phyloP scores from a whole-genome alignment of 352 stramenopile species.

The Globisporangium middletonii region DNA sequence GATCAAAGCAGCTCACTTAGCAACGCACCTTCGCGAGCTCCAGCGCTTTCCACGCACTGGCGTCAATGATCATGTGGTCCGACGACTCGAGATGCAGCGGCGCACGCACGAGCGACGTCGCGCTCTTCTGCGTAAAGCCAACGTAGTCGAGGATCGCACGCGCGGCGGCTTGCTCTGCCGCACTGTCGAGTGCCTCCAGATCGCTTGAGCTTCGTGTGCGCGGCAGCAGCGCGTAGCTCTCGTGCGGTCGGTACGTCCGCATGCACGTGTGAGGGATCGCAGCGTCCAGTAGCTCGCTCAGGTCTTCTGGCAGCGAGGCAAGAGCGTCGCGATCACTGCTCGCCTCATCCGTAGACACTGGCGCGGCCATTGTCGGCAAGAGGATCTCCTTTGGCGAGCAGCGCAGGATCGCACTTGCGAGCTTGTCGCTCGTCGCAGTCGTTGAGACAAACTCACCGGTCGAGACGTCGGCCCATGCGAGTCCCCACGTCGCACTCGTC shows the following conservation, averaged over 20 bases:
- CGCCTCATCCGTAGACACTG: not conserved
- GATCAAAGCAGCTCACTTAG: too few species aligned
- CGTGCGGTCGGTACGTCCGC: slow-evolving; percentile 46
- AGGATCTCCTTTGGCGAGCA: slow-evolving; percentile 69
- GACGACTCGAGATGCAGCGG: slow-evolving; percentile 57
- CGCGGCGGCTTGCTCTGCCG: slow-evolving; percentile 29
- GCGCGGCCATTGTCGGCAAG: slow-evolving; percentile 24
- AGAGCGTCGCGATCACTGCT: not conserved
- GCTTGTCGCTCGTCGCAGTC: slow-evolving; percentile 44
- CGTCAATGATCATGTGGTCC: slow-evolving; percentile 78
- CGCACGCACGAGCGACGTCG: slow-evolving; percentile 22
- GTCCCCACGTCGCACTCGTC: slow-evolving; percentile 25
- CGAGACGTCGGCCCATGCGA: slow-evolving; percentile 73
- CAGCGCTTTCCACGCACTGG: slow-evolving; percentile 63
- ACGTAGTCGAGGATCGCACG: slow-evolving; percentile 64
- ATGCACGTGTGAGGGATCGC: slow-evolving; percentile 46
- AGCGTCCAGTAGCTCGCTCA: slow-evolving; percentile 24
- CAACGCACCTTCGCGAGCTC: slow-evolving; percentile 45
- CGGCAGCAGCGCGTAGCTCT: slow-evolving; percentile 13
- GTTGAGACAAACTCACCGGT: slow-evolving; percentile 76
- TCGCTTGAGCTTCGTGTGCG: not conserved
- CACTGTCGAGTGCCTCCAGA: slow-evolving; percentile 9
- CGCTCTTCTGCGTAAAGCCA: slow-evolving; percentile 47
- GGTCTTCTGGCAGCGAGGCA: slow-evolving; percentile 14
- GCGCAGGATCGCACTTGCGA: slow-evolving; percentile 49